Evolutionary conservation across 225 moss, liverwort and hornwort genomes (phyloP).

Genomic region (Lunularia cruciata): DNA sequence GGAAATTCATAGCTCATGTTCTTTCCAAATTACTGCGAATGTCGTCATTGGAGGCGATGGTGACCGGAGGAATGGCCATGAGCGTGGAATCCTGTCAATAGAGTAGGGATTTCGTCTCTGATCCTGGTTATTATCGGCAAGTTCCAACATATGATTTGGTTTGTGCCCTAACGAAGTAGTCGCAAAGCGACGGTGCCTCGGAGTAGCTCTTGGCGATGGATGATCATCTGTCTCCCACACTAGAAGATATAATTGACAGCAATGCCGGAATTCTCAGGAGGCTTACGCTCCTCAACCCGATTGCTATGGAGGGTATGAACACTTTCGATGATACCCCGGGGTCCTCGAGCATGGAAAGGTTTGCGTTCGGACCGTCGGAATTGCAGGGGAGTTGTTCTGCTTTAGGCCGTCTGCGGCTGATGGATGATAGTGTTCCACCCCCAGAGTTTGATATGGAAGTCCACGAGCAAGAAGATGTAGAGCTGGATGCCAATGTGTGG

Average conservation of each 20-base stretch:
- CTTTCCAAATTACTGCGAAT: no score
- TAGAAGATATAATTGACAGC: conserved; percentile 23
- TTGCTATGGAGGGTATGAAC: neutral
- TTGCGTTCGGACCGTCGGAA: neutral
- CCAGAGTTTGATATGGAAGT: conserved; percentile 8
- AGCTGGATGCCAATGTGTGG: conserved; percentile 64
- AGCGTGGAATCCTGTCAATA: neutral
- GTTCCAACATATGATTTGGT: neutral
- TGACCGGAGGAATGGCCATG: no score
- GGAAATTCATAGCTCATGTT: no score
- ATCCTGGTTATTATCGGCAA: neutral
- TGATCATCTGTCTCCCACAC: conserved; percentile 6
- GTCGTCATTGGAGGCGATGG: no score
- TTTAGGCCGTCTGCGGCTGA: conserved; percentile 4
- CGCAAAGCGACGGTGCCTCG: neutral
- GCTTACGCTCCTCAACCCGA: conserved; percentile 16
- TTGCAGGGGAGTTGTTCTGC: conserved; percentile 1
- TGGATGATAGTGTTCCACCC: neutral
- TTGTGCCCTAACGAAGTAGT: neutral
- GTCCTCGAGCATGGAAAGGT: conserved; percentile 20
- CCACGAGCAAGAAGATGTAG: conserved; percentile 3
- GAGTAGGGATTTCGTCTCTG: neutral
- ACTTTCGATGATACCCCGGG: neutral
- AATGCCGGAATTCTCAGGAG: conserved; percentile 22
- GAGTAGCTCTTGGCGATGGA: conserved; percentile 2